Evolutionary conservation across 2,329 filamentous ascomycete genomes (phyloP).

Genomic region (Ceratocystis colombiana): DNA sequence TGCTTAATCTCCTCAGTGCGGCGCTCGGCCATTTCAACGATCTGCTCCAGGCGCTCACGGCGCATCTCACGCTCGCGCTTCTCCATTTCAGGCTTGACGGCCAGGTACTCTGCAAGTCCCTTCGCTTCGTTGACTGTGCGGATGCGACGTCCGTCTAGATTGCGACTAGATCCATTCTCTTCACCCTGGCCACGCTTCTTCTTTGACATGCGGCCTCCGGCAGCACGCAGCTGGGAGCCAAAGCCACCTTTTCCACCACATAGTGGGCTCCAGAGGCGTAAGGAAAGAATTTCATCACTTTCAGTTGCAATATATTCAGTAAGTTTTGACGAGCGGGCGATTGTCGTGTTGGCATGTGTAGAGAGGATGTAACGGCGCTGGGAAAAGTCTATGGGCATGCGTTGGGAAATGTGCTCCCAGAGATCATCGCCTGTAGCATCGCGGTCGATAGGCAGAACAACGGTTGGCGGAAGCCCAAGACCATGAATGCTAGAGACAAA

Average conservation of each 20-base stretch:
- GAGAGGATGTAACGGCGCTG: constrained; percentile 63
- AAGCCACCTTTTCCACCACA: constrained; percentile 96
- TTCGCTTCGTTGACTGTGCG: constrained; percentile 94
- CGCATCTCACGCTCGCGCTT: constrained; percentile 82
- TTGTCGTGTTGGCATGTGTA: constrained; percentile 65
- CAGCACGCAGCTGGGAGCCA: constrained; percentile 89
- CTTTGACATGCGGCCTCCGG: constrained; percentile 94
- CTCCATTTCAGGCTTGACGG: constrained; percentile 96
- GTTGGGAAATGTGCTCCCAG: constrained; percentile 50
- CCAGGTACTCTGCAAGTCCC: constrained; percentile 84
- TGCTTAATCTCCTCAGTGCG: constrained; percentile 73
- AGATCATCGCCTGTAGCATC: constrained; percentile 59
- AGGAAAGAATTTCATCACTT: constrained; percentile 62
- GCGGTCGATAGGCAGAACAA: constrained; percentile 61
- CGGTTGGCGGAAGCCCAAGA: constrained; percentile 69
- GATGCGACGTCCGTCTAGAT: constrained; percentile 79
- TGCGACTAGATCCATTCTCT: constrained; percentile 81
- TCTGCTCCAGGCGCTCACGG: constrained; percentile 73
- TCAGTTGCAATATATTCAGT: constrained; percentile 49
- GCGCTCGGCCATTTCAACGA: constrained; percentile 73
- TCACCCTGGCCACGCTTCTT: constrained; percentile 78
- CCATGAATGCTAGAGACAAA: constrained; percentile 78
- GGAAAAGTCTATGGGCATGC: constrained; percentile 41
- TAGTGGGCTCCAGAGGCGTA: constrained; percentile 68
- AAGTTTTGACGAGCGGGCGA: constrained; percentile 49